Conservation (phyloP, 192 early-diverging fungal species). For the Podila epigama region DNA sequence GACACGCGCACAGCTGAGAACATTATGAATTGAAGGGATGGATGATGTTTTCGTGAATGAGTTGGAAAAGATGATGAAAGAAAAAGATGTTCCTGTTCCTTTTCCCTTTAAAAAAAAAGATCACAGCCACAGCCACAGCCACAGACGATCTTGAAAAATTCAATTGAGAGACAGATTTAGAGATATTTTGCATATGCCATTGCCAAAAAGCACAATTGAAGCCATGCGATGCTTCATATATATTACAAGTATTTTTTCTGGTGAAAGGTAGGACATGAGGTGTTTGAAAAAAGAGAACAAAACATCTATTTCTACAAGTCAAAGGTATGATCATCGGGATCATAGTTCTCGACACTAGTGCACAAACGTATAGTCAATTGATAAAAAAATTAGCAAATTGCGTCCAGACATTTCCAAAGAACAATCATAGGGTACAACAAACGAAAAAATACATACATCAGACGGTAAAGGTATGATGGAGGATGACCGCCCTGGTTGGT, state of each 20-base stretch:
- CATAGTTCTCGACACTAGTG: conserved; percentile 44
- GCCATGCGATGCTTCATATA: too few relatives aligned
- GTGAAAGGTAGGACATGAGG: not conserved
- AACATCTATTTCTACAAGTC: conserved; percentile 18
- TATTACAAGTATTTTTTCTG: not conserved
- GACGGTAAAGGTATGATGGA: conserved; percentile 82
- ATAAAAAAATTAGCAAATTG: not conserved
- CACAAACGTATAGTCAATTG: too few relatives aligned
- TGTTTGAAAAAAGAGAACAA: not conserved
- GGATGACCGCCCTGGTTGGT: conserved; percentile 85
- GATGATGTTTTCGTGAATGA: not conserved
- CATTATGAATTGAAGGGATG: conserved; percentile 14
- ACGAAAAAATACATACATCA: conserved; percentile 62
- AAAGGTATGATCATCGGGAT: conserved; percentile 46
- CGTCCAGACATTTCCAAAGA: not conserved
- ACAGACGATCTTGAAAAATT: not conserved
- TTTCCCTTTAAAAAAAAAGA: too few relatives aligned
- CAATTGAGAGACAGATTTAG: not conserved
- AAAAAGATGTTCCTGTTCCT: too few relatives aligned
- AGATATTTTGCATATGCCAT: too few relatives aligned
- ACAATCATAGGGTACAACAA: not conserved
- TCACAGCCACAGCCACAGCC: conserved; percentile 1
- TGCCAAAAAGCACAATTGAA: too few relatives aligned
- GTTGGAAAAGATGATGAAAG: not conserved
- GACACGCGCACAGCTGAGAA: conserved; percentile 21